Evolutionary conservation across 371 early-diverging fungal species (phyloP), one percentile per base, ranked within the genome.

Genomic region (Apophysomyces trapeziformis): DNA sequence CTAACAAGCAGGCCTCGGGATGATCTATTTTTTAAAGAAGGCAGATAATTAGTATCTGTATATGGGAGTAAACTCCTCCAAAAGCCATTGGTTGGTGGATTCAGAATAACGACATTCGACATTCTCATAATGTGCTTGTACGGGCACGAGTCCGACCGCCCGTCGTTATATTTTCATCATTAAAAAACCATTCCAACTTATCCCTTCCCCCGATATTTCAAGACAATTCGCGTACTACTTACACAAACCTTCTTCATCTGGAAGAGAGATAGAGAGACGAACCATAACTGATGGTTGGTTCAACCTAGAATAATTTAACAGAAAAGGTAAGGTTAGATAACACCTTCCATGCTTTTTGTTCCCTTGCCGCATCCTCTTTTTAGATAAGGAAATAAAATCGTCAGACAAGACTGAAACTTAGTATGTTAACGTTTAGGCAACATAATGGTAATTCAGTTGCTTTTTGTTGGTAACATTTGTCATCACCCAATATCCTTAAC

Each of bases 101-200:
- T 63, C 63, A 54, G 54, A 60, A 61, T 32, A 61, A 63, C 73
- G 71, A 74, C 74, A 70, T 70, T 74, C 74, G 73, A 73, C 73
- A 73, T 73, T 70, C 67, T 64, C 68, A 63, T 64, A 67, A 39
- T 66, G 66, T 66, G 68, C 68, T 66, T 70, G 71, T 73, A 69
- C 74, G 63, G 73, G 74, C 74, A 74, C 74, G 68, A 70, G 70
- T 74, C 74, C 74, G 74, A 68, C 74, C 74, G 74, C 74, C 74
- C 74, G 74, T 74, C 74, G 68, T 61, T 38, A 41, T 41, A 45
- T 37, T 70, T 54, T 70, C 72, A 72, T 74, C 74, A 61, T 60
- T 39, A 64, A 45, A 41, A 11, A 41, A 41, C 13, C 41, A 11
- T 13, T 41, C 41, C 41, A 8, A 41, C 41, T 26, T 26, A 26